Evolutionary conservation across 176 grass and related monocot species (phyloP), one percentile per base, ranked within the genome.

Genomic region (Alloteropsis semialata): DNA sequence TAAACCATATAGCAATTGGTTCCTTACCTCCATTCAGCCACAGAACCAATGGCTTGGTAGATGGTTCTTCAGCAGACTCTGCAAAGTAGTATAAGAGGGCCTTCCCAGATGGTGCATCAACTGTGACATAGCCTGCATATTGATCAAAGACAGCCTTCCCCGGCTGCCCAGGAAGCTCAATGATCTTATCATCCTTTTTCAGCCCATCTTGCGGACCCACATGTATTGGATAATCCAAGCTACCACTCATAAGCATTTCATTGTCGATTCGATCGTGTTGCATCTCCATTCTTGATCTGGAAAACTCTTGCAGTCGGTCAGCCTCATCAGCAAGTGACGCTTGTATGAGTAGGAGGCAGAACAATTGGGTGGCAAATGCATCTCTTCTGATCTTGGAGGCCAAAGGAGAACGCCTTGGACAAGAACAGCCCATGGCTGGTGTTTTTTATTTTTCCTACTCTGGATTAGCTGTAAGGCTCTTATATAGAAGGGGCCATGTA

Each of bases 11-110:
- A 44, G 0, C 66, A 86, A 61, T 53, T 48, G 29, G 36, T 45
- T 80, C 82, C 85, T 88, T 66, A 88, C 88, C 92, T 94, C 92
- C 89, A 69, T 91, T 94, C 18, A 94, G 49, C 89, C 92, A 94
- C 64, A 94, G 32, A 33, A 94, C 80, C 70, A 94, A 85, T 34
- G 92, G 92, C 34, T 83, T 88, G 15, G 72, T 77, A 37, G 77
- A 81, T 57, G 79, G 50, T 74, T 87, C 34, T 41, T 84, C 6
- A 58, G 56, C 27, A 45, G 84, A 81, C 75, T 94, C 84, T 9
- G 21, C 86, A 28, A 94, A 94, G 81, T 91, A 91, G 76, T 91
- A 94, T 82, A 94, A 89, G 32, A 91, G 79, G 6, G 86, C 79
- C 80, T 83, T 89, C 18, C 86, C 88, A 24, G 74, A 77, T 42